Evolutionary conservation across 495 filamentous ascomycete species (phyloP), one percentile per base, ranked within the genome.

Genomic region (Pyronema domesticum): DNA sequence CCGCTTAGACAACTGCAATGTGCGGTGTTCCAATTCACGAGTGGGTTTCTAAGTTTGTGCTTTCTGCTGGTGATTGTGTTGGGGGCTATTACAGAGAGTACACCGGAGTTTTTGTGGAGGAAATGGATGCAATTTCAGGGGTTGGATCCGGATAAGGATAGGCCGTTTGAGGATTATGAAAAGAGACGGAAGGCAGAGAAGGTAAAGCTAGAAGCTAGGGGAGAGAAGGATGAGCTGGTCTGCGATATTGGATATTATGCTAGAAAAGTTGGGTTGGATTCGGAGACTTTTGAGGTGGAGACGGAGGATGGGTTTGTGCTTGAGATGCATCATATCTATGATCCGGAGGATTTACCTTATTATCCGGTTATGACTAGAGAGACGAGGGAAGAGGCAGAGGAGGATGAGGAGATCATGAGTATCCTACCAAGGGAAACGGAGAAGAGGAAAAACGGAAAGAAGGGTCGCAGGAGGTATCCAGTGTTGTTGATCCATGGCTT

Each of bases 271-370:
- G 91, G 89, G 6, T 74, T 96, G 5, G 86, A 95, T 55, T 77
- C 85, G 14, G 91, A 95, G 62, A 76, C 75, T 17, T 87, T 83
- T 62, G 72, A 83, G 37, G 87, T 95, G 0, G 80, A 94, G 67
- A 96, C 91, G 0, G 89, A 95, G 67, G 89, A 96, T 62, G 91
- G 89, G 4, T 95, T 94, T 64, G 76, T 95, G 57, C 82, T 96
- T 54, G 75, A 80, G 14, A 70, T 96, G 0, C 91, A 83, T 79
- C 89, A 95, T 65, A 72, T 96, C 35, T 96, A 87, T 65, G 81
- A 95, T 53, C 91, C 89, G 0, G 73, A 73, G 51, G 82, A 91
- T 53, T 81, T 47, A 9, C 57, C 60, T n/a, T 57, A 57, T n/a
- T 63, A 63, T 51, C 60, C 59, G 7, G 13, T 23, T 17, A 85